These are phyloP conservation scores for Solanum phureja DNA, from an alignment of 257 asterid genomes.

Conservation along the genomic window DNA sequence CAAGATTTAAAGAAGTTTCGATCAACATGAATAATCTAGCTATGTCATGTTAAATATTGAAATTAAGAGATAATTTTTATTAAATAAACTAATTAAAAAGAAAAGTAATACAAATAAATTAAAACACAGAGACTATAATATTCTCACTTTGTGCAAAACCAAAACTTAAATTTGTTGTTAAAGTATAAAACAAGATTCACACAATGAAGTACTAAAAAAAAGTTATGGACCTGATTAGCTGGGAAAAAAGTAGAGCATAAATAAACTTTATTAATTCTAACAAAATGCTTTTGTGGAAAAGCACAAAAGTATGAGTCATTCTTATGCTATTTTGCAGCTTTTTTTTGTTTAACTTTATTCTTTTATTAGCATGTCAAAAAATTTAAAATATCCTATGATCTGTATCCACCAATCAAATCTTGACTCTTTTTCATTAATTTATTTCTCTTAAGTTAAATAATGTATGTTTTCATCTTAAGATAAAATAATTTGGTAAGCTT, in stretches of 20 bases:
- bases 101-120: too few relatives aligned
- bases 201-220: neutral
- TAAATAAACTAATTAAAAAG: too few relatives aligned
- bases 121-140: too few relatives aligned
- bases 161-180: neutral
- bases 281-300: conserved; percentile 4
- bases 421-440: neutral
- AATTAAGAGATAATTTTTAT: too few relatives aligned
- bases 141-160: neutral
- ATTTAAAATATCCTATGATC: conserved; percentile 16
- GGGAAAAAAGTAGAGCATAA: conserved; percentile 9
- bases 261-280: neutral
- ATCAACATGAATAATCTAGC: rapidly evolving
- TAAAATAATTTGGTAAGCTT: neutral
- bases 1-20: too few relatives aligned
- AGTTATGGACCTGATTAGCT: conserved; percentile 9
- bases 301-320: conserved; percentile 6
- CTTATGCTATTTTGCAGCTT: conserved; percentile 14
- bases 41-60: too few relatives aligned
- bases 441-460: neutral
- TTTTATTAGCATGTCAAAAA: neutral
- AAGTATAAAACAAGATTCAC: neutral
- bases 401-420: conserved; percentile 30
- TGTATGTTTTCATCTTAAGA: neutral
- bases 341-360: neutral